Percentiles rank a stretch among this genome's conserved stretches.
These are phyloP conservation scores for Coniella lustricola DNA, from an alignment of 2,329 filamentous ascomycete species.

Conservation along the genomic window DNA sequence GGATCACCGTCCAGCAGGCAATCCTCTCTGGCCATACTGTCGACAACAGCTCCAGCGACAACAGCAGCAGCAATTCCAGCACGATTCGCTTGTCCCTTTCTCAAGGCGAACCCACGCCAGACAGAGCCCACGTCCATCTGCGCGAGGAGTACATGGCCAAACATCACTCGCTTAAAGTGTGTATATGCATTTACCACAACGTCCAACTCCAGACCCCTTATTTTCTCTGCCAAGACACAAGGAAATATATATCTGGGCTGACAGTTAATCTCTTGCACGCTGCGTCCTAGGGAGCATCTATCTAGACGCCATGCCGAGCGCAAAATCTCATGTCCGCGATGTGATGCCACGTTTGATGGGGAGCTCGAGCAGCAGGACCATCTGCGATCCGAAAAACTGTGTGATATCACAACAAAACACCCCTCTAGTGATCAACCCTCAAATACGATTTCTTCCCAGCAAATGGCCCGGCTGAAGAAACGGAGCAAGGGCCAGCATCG, in stretches of 20 bases:
- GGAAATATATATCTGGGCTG: no score
- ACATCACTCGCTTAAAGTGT: conserved; percentile 1
- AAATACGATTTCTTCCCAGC: neutral
- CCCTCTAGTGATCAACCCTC: neutral
- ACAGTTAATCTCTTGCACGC: no score
- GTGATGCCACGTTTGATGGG: neutral
- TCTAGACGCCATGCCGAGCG: conserved; percentile 1
- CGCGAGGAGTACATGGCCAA: conserved; percentile 1
- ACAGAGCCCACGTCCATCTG: neutral
- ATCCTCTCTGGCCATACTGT: neutral
- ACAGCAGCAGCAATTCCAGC: neutral
- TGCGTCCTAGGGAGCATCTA: conserved; percentile 4
- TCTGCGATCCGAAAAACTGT: neutral
- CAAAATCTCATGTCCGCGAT: neutral
- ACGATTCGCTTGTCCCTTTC: conserved; percentile 1
- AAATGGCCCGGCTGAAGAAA: neutral
- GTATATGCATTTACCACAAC: neutral
- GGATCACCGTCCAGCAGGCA: neutral
- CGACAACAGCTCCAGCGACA: neutral
- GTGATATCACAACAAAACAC: neutral
- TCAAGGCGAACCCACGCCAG: neutral
- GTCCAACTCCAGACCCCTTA: neutral
- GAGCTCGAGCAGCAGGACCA: neutral
- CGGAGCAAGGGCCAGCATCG: conserved; percentile 1
- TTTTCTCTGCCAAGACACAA: no score